Conservation (phyloP, 108 stramenopile genomes). For the Cyclostephanos tholiformis region DNA sequence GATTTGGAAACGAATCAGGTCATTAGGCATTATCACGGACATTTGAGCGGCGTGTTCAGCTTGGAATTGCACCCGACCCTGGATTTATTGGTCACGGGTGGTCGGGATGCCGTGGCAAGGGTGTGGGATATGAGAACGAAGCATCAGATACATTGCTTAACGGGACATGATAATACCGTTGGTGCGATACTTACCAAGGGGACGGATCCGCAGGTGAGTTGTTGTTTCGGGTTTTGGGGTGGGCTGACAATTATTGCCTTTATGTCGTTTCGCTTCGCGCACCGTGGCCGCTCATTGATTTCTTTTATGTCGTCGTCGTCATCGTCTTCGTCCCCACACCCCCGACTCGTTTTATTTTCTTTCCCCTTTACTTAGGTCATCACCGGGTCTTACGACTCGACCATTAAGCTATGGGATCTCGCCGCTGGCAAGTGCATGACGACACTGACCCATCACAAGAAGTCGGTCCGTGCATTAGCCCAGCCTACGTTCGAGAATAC, state of each 20-base stretch:
- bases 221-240: background rate
- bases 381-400: constrained; percentile 97
- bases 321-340: background rate
- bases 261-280: too few species aligned
- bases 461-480: constrained; percentile 90
- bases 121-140: constrained; percentile 99
- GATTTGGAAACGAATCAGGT: constrained; percentile 99
- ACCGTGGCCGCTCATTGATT: background rate
- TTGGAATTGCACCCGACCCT: constrained; percentile 96
- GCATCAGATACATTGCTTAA: constrained; percentile 89
- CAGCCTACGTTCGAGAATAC: constrained; percentile 91
- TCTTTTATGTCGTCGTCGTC: too few species aligned
- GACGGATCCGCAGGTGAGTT: constrained; percentile 91
- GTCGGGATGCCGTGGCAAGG: constrained; percentile 95
- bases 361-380: constrained; percentile 52
- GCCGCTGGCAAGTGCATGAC: constrained; percentile 96
- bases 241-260: too few species aligned
- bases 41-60: constrained; percentile 94
- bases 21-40: constrained; percentile 99
- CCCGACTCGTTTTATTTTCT: background rate
- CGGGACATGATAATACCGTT: constrained; percentile 95
- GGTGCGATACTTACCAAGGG: constrained; percentile 88
- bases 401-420: constrained; percentile 98
- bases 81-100: constrained; percentile 98
- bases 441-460: constrained; percentile 99